Evolutionary conservation across 2,329 filamentous ascomycete species (phyloP).

Genomic region (Didymella pinodella): DNA sequence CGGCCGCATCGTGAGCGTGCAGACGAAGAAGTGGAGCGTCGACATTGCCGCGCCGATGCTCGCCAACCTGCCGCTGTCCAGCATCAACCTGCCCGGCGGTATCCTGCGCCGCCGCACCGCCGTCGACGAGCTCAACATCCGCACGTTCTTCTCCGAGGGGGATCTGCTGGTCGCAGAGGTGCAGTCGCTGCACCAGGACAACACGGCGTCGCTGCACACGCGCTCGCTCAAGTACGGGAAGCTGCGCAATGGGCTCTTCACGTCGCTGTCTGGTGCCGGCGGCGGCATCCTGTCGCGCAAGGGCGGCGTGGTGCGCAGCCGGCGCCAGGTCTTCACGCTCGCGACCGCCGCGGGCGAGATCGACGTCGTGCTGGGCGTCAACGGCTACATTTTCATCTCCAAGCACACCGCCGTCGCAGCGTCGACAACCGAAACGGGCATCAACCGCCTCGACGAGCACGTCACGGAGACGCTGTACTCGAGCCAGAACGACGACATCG

Average conservation of each 20-base stretch:
- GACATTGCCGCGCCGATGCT: slow-evolving; percentile 90
- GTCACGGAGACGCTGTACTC: slow-evolving; percentile 89
- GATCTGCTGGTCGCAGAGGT: slow-evolving; percentile 95
- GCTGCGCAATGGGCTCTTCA: slow-evolving; percentile 89
- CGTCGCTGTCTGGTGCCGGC: slow-evolving; percentile 80
- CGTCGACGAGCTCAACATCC: slow-evolving; percentile 95
- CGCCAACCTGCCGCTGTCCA: slow-evolving; percentile 82
- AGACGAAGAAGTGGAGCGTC: slow-evolving; percentile 90
- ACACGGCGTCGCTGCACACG: slow-evolving; percentile 86
- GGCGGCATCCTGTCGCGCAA: slow-evolving; percentile 61
- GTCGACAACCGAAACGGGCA: slow-evolving; percentile 64
- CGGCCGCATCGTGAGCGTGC: slow-evolving; percentile 93
- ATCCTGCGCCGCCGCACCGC: slow-evolving; percentile 90
- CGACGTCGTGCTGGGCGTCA: slow-evolving; percentile 90
- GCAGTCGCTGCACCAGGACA: slow-evolving; percentile 85
- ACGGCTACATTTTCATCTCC: slow-evolving; percentile 95
- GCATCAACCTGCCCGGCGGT: slow-evolving; percentile 94
- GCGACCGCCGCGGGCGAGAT: slow-evolving; percentile 70
- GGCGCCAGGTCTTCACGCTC: slow-evolving; percentile 85
- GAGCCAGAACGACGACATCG: slow-evolving; percentile 90
- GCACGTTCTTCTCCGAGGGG: slow-evolving; percentile 95
- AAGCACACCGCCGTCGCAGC: slow-evolving; percentile 74
- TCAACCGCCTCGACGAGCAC: slow-evolving; percentile 87
- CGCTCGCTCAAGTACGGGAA: slow-evolving; percentile 93
- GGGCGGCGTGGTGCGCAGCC: slow-evolving; percentile 81